Percentiles rank a stretch among this genome's conserved stretches.
These are phyloP conservation scores for Hyaloperonospora brassicae DNA, from an alignment of 352 stramenopile species.

Conservation along the genomic window DNA sequence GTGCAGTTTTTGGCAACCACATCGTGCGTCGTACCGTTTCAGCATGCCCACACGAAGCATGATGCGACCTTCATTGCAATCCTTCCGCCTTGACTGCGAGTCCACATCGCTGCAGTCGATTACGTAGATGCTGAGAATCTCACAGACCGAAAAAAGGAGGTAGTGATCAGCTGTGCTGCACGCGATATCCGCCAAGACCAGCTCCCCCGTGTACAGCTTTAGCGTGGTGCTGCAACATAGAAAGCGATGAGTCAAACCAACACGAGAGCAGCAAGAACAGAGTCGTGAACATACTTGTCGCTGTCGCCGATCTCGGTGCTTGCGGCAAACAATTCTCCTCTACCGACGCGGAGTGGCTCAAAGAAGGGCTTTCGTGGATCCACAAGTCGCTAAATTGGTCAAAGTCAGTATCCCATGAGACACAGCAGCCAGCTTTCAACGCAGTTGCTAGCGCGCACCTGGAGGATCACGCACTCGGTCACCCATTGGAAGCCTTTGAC, in stretches of 20 bases:
- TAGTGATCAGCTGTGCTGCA: slow-evolving; percentile 57
- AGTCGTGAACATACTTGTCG: slow-evolving; percentile 35
- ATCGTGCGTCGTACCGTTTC: slow-evolving; percentile 37
- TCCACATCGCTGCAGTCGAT: slow-evolving; percentile 17
- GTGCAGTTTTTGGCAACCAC: neutral
- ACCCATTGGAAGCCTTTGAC: slow-evolving; percentile 75
- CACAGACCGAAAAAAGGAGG: slow-evolving; percentile 69
- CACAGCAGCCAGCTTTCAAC: neutral
- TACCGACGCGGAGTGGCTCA: slow-evolving; percentile 28
- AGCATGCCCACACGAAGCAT: slow-evolving; percentile 54
- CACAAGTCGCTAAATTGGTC: slow-evolving; percentile 35
- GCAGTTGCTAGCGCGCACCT: slow-evolving; percentile 29
- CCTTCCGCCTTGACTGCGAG: slow-evolving; percentile 22
- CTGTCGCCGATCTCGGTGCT: slow-evolving; percentile 48
- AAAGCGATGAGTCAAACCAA: neutral
- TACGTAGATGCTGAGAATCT: slow-evolving; percentile 64
- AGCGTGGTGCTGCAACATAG: slow-evolving; percentile 28
- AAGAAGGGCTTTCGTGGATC: slow-evolving; percentile 35
- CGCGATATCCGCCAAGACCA: slow-evolving; percentile 65
- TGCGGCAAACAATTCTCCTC: slow-evolving; percentile 34
- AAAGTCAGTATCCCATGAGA: neutral
- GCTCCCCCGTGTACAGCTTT: slow-evolving; percentile 59
- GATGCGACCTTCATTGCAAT: slow-evolving; percentile 25
- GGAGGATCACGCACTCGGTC: slow-evolving; percentile 72
- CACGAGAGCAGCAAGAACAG: neutral